Evolutionary conservation across 352 stramenopile species (phyloP).

Genomic region (Globisporangium acanthophoron): DNA sequence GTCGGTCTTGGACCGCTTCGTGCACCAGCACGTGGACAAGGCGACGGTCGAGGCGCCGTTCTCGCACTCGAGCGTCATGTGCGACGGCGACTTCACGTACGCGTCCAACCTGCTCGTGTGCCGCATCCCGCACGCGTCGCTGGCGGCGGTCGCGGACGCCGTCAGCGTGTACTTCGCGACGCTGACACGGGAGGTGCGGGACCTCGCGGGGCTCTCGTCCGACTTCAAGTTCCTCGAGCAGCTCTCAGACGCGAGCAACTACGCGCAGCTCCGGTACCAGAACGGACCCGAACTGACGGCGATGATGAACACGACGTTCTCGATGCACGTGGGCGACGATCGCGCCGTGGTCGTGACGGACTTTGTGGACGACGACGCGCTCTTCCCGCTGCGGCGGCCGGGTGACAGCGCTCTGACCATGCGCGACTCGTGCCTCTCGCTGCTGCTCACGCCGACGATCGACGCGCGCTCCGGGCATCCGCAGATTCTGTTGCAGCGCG

Average conservation of each 20-base stretch:
- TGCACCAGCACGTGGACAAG: conserved; percentile 22
- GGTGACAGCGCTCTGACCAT: conserved; percentile 14
- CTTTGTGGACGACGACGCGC: conserved; percentile 37
- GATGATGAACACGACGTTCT: conserved; percentile 36
- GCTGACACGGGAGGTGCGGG: conserved; percentile 26
- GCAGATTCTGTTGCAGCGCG: conserved; percentile 41
- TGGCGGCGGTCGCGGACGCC: conserved; percentile 25
- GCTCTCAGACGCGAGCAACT: conserved; percentile 21
- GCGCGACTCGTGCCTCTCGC: conserved; percentile 28
- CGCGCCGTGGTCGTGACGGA: conserved; percentile 37
- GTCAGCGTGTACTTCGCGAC: conserved; percentile 32
- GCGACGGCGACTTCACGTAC: conserved; percentile 37
- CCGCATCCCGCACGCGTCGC: conserved; percentile 32
- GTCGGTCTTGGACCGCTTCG: conserved; percentile 33
- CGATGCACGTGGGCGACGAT: conserved; percentile 20
- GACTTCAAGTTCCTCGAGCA: conserved; percentile 26
- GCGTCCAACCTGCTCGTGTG: conserved; percentile 48
- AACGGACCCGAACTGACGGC: conserved; percentile 32
- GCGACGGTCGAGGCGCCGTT: conserved; percentile 31
- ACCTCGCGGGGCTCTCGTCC: conserved; percentile 22
- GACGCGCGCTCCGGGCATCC: conserved; percentile 26
- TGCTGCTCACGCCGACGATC: conserved; percentile 25
- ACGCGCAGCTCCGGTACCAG: conserved; percentile 37
- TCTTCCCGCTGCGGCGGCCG: conserved; percentile 22
- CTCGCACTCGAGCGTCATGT: conserved; percentile 57